Percentiles rank a stretch among this genome's conserved stretches.
Evolutionary conservation across 169 alveolate species (phyloP).

Genomic region (Cryptosporidium viatorum): DNA sequence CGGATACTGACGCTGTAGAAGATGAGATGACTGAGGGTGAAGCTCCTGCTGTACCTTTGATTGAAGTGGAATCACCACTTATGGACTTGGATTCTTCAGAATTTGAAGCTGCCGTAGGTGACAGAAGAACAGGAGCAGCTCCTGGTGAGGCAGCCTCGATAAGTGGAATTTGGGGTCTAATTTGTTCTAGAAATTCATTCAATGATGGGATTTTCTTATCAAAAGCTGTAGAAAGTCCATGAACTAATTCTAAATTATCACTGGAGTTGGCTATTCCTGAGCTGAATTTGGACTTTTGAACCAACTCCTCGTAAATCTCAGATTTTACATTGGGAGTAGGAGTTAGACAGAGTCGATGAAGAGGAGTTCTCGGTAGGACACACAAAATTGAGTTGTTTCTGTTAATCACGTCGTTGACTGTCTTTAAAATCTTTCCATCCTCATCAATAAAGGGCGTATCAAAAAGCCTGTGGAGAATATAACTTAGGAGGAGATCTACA

Average conservation of each 20-base stretch:
- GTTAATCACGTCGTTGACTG: constrained; percentile 6
- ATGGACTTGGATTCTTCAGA: neutral
- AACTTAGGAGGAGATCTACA: constrained; percentile 32
- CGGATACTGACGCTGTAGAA: neutral
- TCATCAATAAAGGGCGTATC: constrained; percentile 23
- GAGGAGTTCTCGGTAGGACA: constrained; percentile 40
- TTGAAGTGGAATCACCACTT: neutral
- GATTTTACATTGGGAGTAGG: constrained; percentile 28
- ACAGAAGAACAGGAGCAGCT: neutral
- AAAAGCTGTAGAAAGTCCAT: constrained; percentile 64
- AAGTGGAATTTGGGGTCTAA: constrained; percentile 47
- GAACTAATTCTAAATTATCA: constrained; percentile 6
- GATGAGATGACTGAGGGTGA: neutral
- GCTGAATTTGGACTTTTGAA: constrained; percentile 42
- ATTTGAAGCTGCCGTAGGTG: neutral
- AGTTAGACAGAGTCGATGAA: neutral
- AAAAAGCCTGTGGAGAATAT: constrained; percentile 48
- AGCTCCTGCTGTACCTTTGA: constrained; percentile 20
- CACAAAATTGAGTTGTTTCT: constrained; percentile 23
- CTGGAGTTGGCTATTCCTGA: neutral
- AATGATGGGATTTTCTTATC: constrained; percentile 37
- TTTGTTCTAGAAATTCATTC: constrained; percentile 29
- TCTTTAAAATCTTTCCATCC: constrained; percentile 17
- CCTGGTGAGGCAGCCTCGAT: constrained; percentile 27
- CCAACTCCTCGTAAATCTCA: constrained; percentile 40